Percentiles rank a stretch among this genome's conserved stretches.
Evolutionary conservation across 441 rosid species (phyloP).

Genomic region (Aquilaria agallochum): DNA sequence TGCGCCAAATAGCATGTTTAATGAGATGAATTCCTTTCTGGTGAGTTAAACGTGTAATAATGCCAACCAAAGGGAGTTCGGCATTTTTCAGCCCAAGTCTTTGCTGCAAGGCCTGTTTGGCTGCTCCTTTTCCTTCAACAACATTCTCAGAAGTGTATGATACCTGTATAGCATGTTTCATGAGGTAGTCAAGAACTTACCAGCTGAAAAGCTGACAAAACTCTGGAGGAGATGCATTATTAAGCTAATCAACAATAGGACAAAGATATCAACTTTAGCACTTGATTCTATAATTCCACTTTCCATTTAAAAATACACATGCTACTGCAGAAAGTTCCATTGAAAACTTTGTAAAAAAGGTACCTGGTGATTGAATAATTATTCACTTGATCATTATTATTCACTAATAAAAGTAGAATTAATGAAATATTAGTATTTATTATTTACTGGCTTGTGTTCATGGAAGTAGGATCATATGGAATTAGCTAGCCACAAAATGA

Average conservation of each 20-base stretch:
- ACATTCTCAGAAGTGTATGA: conserved; percentile 80
- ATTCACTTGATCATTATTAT: too few relatives aligned
- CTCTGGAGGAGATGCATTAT: conserved; percentile 3
- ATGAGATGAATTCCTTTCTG: conserved; percentile 98
- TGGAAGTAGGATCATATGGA: too few relatives aligned
- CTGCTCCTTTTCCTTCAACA: conserved; percentile 88
- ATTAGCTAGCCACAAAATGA: too few relatives aligned
- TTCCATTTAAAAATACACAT: too few relatives aligned
- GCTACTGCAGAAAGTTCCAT: too few relatives aligned
- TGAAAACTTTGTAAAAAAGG: too few relatives aligned
- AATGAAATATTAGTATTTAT: too few relatives aligned
- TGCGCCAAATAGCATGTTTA: conserved; percentile 85
- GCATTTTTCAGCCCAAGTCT: conserved; percentile 61
- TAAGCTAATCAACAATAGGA: neutral
- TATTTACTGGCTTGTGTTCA: too few relatives aligned
- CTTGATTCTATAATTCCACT: too few relatives aligned
- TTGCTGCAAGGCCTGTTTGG: conserved; percentile 83
- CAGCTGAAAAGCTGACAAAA: conserved; percentile 9
- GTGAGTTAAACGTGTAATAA: conserved; percentile 88
- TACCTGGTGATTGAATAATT: too few relatives aligned
- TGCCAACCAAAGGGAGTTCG: conserved; percentile 82
- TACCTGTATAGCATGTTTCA: conserved; percentile 39
- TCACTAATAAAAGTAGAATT: too few relatives aligned
- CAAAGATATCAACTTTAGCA: too few relatives aligned
- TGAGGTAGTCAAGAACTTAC: conserved; percentile 13